These are phyloP conservation scores for Xylaria flabelliformis DNA, from an alignment of 495 filamentous ascomycete species.

Conservation along the genomic window DNA sequence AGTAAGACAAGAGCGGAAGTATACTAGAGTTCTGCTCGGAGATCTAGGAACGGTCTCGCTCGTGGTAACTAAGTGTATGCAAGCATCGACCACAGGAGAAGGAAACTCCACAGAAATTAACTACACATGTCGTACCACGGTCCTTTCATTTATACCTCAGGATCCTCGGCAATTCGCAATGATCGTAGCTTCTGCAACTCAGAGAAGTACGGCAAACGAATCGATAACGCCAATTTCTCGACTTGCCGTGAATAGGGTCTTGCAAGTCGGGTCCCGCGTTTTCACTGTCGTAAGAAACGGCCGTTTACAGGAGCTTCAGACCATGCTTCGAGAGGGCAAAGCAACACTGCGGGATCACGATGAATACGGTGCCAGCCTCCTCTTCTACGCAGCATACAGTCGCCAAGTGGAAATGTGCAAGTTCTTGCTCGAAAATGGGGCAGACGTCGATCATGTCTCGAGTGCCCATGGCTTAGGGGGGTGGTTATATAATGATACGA, in stretches of 20 bases:
- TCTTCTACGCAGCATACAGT: background rate
- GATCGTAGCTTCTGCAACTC: constrained; percentile 7
- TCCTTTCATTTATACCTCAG: background rate
- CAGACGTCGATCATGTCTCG: background rate
- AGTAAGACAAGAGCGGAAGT: background rate
- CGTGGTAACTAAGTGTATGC: background rate
- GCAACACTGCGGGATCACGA: background rate
- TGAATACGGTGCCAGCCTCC: background rate
- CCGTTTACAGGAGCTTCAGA: background rate
- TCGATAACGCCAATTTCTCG: background rate
- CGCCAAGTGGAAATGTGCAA: background rate
- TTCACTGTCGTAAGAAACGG: background rate
- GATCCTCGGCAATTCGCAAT: background rate
- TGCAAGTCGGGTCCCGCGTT: background rate
- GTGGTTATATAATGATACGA: background rate
- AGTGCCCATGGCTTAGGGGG: background rate
- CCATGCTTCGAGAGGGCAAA: background rate
- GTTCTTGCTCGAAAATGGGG: background rate
- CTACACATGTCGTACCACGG: background rate
- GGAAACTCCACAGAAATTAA: background rate
- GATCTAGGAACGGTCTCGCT: background rate
- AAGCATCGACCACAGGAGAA: background rate
- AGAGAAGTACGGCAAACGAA: too few relatives aligned
- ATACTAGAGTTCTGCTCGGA: background rate
- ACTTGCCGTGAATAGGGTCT: constrained; percentile 1